phyloP scores from a whole-genome alignment of 1,284 basidiomycete genomes.

The Cryptococcus floricola region DNA sequence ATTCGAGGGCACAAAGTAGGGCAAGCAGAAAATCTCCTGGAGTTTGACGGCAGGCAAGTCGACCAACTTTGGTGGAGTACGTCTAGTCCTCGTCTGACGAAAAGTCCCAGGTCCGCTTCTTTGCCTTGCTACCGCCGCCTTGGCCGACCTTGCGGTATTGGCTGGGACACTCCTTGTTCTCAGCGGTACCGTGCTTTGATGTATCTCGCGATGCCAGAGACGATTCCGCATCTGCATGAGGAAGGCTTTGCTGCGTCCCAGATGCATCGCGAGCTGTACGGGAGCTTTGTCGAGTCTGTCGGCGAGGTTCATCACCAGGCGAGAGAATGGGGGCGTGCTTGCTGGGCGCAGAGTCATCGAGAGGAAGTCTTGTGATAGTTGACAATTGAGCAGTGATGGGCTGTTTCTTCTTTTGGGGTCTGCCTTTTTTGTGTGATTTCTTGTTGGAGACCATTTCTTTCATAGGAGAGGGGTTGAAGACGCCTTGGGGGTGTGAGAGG shows the following conservation, averaged over 20 bases:
- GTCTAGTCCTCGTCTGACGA: neutral
- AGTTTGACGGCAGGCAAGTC: neutral
- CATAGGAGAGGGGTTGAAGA: neutral
- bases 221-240: too few relatives aligned
- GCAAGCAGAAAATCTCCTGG: too few relatives aligned
- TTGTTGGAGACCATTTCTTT: neutral
- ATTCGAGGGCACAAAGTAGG: too few relatives aligned
- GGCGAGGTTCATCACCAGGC: neutral
- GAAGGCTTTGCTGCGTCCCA: too few relatives aligned
- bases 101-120: slow-evolving; percentile 3
- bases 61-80: neutral
- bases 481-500: neutral
- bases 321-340: neutral
- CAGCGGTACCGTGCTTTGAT: too few relatives aligned
- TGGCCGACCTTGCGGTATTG: too few relatives aligned
- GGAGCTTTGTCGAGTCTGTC: neutral
- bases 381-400: neutral
- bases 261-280: neutral
- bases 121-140: neutral
- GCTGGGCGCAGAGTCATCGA: neutral
- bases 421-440: neutral
- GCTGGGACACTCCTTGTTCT: too few relatives aligned
- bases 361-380: neutral
- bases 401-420: neutral
- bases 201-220: neutral